A percentile compares a stretch with the other conserved stretches of the same genome.
Conservation (phyloP, 495 filamentous ascomycete species). For the Pyrenula massariospora region DNA sequence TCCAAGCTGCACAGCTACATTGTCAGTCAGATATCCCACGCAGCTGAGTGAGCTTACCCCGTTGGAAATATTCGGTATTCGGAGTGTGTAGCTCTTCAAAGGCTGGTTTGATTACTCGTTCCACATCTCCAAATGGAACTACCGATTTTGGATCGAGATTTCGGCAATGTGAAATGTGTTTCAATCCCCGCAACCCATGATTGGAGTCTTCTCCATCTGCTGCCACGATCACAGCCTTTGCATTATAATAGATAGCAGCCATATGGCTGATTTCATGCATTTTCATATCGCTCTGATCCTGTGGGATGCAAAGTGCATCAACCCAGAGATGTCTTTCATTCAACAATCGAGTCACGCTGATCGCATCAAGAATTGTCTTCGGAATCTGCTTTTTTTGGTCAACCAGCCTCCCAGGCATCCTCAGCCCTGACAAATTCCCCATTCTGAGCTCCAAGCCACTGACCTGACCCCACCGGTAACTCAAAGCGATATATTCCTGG, state of each 20-base stretch:
- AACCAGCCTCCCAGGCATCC: not conserved
- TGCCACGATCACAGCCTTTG: slow-evolving; percentile 19
- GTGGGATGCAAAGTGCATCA: slow-evolving; percentile 23
- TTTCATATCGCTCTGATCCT: slow-evolving; percentile 16
- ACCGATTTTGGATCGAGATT: not conserved
- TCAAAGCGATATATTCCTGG: not conserved
- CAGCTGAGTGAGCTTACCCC: not conserved
- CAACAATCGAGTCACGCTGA: slow-evolving; percentile 13
- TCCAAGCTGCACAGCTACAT: not conserved
- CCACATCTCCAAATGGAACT: not conserved
- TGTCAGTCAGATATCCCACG: not conserved
- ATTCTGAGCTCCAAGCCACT: not conserved
- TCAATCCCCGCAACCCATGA: not conserved
- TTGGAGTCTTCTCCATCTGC: not conserved
- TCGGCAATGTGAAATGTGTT: not conserved
- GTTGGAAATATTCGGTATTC: not conserved
- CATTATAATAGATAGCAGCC: slow-evolving; percentile 12
- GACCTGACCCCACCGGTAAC: not conserved
- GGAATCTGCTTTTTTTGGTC: not conserved
- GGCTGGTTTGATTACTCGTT: not conserved
- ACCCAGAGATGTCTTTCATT: slow-evolving; percentile 23
- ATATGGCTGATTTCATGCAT: slow-evolving; percentile 15
- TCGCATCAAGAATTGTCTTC: slow-evolving; percentile 15
- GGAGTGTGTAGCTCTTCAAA: not conserved
- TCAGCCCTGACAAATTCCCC: not conserved